Base-by-base conservation (phyloP, 2,329 filamentous ascomycete species). In the Blastomyces emzantsi region DNA sequence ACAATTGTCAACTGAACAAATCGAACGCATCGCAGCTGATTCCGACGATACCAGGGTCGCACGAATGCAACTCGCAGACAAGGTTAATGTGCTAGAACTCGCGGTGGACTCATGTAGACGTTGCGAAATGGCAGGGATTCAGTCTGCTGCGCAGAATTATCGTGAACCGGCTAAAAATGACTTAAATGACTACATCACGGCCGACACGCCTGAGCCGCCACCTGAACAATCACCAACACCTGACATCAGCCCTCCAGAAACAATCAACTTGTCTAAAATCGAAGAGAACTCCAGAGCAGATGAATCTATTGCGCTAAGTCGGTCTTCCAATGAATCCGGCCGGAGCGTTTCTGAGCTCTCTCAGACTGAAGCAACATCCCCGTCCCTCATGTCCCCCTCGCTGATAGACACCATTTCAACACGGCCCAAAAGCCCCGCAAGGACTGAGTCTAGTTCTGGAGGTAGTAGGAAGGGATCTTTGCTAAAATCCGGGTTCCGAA, bases 1-100 rank as follows among this genome's bases (percentile, higher is more conserved):
- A 22, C 64, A 70, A 25, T 76, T 78, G 74, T 65, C 64, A 30
- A 68, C 68, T 63, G 67, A 60, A 41, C 68, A 66, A n/a, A 62
- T 72, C 30, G 64, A 68, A 33, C 54, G 60, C n/a, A 66, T 73
- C 43, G 70, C 69, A 17, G 63, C 66, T 36, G 71, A 73, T 59
- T 68, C 68, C 13, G 65, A 67, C 56, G 68, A 68, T 41, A 62
- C 65, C 28, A 49, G 58, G 25, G 56, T 63, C 17, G 59, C 64
- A 22, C 49, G 66, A 57, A 52, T 30, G 28, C 61, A 56, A 30
- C 60, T 65, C 28, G 58, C 59, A 19, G 63, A 60, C 22, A 65
- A 65, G 39, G 64, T 66, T 30, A 65, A 61, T 22, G 65, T 67
- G 13, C 66, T 68, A 47, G 66, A 66, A 56, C 47, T 64, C 19